Base-by-base conservation (phyloP, 1,284 basidiomycete species). In the Fomitopsis schrenkii region DNA sequence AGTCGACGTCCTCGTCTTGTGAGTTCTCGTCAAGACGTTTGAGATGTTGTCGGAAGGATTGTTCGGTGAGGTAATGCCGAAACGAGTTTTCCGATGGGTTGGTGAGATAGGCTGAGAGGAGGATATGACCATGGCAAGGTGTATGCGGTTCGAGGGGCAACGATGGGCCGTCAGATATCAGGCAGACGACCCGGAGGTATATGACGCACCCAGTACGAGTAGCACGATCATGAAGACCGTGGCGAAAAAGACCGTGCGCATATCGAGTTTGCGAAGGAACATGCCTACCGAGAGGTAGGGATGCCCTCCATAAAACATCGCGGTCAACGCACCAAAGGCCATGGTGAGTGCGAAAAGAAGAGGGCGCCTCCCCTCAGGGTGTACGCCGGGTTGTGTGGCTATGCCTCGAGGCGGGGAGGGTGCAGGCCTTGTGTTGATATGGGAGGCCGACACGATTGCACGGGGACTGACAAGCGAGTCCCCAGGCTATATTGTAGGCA, bases 41-140 rank as follows among this genome's bases (percentile, higher is more conserved):
- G 61, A 98, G 84, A 73, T 98, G 95, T 63, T 94, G 90, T 58
- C 95, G 91, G 73, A 98, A 97, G 42, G 95, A 95, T 71, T 94
- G 90, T 73, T 97, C 95, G 38, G 95, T 98, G 69, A 98, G 89
- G 77, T 95, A 96, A 15, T 94, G 84, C 60, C 94, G 87, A 77
- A 98, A 98, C 3, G 94, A 95, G 52, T 87, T 86, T 76, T 98
- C 95, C 60, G 89, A 88, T 17, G 96, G 96, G 74, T 97, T 97
- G 45, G 94, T 94, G 74, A 95, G 85, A 79, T 95, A 95, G 53
- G 95, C 96, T 97, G 26, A 8, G 30, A 10, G 26, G 55, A 58
- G 44, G 26, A 44, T 58, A 62, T 57, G 57, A 53, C 41, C 63
- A 58, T 63, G 54, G 53, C 54, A 62, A 4, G 48, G 3, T 50